Evolutionary conservation across 768 basidiomycete species (phyloP), one percentile per base, ranked within the genome.

Genomic region (Suillus luteus): DNA sequence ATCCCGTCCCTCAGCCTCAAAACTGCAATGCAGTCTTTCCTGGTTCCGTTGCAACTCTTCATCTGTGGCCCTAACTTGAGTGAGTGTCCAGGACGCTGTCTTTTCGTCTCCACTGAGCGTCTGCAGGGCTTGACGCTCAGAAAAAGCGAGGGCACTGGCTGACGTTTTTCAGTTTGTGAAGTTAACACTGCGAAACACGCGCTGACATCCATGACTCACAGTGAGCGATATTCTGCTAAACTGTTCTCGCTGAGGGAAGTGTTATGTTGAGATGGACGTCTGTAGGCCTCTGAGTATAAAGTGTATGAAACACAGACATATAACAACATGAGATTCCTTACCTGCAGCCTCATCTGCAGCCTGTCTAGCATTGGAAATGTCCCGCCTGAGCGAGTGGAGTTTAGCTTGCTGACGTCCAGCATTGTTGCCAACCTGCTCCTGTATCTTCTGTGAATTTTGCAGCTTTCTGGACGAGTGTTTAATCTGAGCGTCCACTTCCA

Each of bases 121-220:
- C 65, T 96, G 93, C 0, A 97, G 82, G 6, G 87, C 81, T 70
- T 97, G 95, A 1, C 97, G 90, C 75, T 98, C 95, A 37, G 89
- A 85, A 1, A 95, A 87, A 1, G 93, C 94, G 38, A 91, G 84
- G 2, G 90, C 77, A 66, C 88, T 92, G 17, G 95, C 91, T 8
- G 83, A 78, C 0, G 88, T 86, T 78, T 96, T 95, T 44, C 95
- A 96, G 66, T 31, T 58, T 44, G 48, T 1, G 51, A 43, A 14
- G 51, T 54, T 8, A 49, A 33, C n/a, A 8, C 55, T 44, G 3
- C 40, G 10, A 59, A 15, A 24, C 3, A 24, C 22, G 10, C 19
- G 31, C 27, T 27, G 27, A 27, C 27, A 27, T 27, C 27, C 27
- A 27, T 27, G 27, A 27, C 27, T 27, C 27, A 72, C 71, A 74